A percentile compares a stretch with the other conserved stretches of the same genome.
phyloP scores from a whole-genome alignment of 164 flowering plant species.

The Saururus chinensis region DNA sequence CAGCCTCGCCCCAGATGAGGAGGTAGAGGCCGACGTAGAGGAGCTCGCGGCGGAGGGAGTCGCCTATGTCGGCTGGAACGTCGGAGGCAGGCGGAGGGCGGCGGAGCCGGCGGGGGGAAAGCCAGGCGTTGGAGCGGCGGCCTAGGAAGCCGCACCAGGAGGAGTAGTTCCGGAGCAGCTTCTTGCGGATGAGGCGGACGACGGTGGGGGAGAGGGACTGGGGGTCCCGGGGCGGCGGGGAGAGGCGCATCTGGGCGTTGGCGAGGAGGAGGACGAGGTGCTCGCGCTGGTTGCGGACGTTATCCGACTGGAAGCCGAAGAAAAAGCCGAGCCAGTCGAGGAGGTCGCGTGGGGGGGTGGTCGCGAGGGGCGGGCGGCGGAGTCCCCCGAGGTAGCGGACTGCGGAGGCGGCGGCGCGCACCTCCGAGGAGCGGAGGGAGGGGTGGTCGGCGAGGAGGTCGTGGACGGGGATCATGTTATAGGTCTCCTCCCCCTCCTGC shows the following conservation, averaged over 20 bases:
- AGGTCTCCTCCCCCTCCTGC: constrained; percentile 3
- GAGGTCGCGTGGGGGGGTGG: constrained; percentile 48
- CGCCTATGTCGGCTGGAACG: neutral
- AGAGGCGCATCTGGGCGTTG: constrained; percentile 84
- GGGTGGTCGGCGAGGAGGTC: constrained; percentile 74
- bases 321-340: constrained; percentile 79
- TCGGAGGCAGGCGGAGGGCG: too few species aligned
- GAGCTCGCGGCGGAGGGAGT: constrained; percentile 37
- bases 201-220: constrained; percentile 50
- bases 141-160: constrained; percentile 78
- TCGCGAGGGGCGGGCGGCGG: constrained; percentile 43
- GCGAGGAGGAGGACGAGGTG: constrained; percentile 87
- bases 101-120: constrained; percentile 15
- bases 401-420: constrained; percentile 78
- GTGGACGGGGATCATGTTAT: constrained; percentile 50
- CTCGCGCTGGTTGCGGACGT: constrained; percentile 82
- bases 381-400: constrained; percentile 54
- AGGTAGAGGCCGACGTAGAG: constrained; percentile 53
- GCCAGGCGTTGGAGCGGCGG: constrained; percentile 25
- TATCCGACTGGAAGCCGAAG: constrained; percentile 83
- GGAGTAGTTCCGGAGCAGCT: constrained; percentile 58
- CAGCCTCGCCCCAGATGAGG: constrained; percentile 90
- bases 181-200: constrained; percentile 47
- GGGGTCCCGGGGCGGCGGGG: constrained; percentile 37
- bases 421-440: constrained; percentile 68